Evolutionary conservation across 164 flowering plant genomes (phyloP), one percentile per base, ranked within the genome.

Genomic region (Santalum album): DNA sequence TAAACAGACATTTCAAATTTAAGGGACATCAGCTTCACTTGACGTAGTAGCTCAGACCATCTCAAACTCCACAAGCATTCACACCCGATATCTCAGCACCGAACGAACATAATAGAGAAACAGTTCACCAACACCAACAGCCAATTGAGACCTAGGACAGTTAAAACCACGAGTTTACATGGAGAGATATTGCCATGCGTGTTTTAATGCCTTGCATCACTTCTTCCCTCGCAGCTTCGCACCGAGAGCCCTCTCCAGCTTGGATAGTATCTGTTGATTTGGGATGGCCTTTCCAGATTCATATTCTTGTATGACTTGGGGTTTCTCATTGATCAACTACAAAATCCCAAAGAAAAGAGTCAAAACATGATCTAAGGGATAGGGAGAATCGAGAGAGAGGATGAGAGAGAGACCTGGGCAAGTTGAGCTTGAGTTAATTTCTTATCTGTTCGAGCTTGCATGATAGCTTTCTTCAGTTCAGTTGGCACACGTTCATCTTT

Each of bases 271-370:
- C 78, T 92, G 96, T 62, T 92, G 99, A 51, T 92, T 89, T 19
- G 99, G 99, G 17, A 92, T 92, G 23, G 99, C 99, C 65, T 92
- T 92, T 19, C 99, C 99, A 49, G 96, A 83, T 67, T 92, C 99
- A 56, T 89, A 92, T 74, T 92, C 99, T 62, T 92, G 97, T 40
- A 92, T 84, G 1, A 92, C 50, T 55, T 92, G 96, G 7, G 97
- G 97, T 75, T 92, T 92, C 83, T 92, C 99, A 65, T 92, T 92
- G 61, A 92, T 89, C 70, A 87, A 0, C 99, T 92, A 78, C 71
- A n/a, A 21, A 15, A 38, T 38, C 3, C 9, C 42, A 38, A 38
- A 38, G 15, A 38, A 38, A n/a, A n/a, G n/a, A n/a, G n/a, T n/a
- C n/a, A n/a, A n/a, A n/a, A n/a, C n/a, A n/a, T n/a, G n/a, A n/a